These are phyloP conservation scores for Gleditsia sinensis DNA, from an alignment of 306 rosid species.

Conservation along the genomic window DNA sequence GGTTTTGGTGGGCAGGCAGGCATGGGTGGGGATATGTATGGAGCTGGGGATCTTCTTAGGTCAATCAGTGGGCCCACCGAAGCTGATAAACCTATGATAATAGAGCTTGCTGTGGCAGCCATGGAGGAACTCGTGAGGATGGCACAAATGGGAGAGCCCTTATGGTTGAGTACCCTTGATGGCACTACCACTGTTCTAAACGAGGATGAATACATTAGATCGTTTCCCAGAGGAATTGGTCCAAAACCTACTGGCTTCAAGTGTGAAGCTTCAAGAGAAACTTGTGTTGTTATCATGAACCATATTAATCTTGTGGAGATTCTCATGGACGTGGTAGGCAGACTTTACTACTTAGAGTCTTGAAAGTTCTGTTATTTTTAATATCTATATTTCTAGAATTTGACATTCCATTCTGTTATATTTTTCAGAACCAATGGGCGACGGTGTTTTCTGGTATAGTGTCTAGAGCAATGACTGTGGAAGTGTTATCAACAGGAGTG, in stretches of 20 bases:
- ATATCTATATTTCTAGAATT: not conserved
- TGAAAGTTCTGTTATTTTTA: no score
- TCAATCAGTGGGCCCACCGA: constrained; percentile 71
- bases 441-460: constrained; percentile 87
- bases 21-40: constrained; percentile 69
- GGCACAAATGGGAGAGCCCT: constrained; percentile 94
- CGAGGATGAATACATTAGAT: constrained; percentile 78
- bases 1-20: constrained; percentile 61
- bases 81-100: constrained; percentile 83
- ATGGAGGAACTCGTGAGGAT: constrained; percentile 89
- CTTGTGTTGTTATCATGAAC: constrained; percentile 87
- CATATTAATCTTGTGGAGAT: constrained; percentile 89
- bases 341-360: no score
- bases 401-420: not conserved
- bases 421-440: constrained; percentile 77
- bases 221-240: constrained; percentile 85
- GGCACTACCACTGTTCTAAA: constrained; percentile 59
- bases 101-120: constrained; percentile 93
- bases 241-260: constrained; percentile 81
- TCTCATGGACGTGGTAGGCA: constrained; percentile 93
- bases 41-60: constrained; percentile 76
- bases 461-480: constrained; percentile 92
- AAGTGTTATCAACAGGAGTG: constrained; percentile 90
- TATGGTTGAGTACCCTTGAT: constrained; percentile 80
- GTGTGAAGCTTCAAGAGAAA: constrained; percentile 86